Evolutionary conservation across 352 stramenopile species (phyloP).

Genomic region (Globisporangium alternatum): DNA sequence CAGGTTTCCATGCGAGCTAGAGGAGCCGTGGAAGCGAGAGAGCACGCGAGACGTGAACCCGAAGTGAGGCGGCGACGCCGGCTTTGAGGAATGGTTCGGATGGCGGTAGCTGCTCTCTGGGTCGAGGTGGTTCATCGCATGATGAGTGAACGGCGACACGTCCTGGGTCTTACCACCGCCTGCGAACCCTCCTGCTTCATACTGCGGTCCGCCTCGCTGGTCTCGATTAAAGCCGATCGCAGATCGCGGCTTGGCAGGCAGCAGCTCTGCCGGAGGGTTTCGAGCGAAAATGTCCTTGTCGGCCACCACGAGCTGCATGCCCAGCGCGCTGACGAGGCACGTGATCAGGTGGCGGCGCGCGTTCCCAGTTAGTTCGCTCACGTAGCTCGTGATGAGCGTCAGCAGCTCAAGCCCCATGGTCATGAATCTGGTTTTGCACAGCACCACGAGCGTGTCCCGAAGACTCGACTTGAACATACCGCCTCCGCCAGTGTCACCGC

Average conservation of each 20-base stretch:
- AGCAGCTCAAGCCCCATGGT: conserved; percentile 69
- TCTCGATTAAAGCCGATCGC: conserved; percentile 1
- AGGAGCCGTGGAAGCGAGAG: conserved; percentile 56
- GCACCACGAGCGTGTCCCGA: conserved; percentile 30
- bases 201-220: neutral
- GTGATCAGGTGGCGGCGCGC: conserved; percentile 55
- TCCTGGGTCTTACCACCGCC: neutral
- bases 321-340: conserved; percentile 58
- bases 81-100: conserved; percentile 6
- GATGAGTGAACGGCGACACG: neutral
- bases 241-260: conserved; percentile 7
- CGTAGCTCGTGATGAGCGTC: conserved; percentile 65
- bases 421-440: conserved; percentile 75
- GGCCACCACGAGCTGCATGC: conserved; percentile 45
- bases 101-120: conserved; percentile 1
- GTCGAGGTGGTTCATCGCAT: conserved; percentile 11
- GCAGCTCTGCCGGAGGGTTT: conserved; percentile 1
- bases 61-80: conserved; percentile 26
- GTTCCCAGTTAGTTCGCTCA: conserved; percentile 35
- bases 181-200: conserved; percentile 1
- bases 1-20: conserved; percentile 47
- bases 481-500: neutral
- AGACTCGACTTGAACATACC: conserved; percentile 25
- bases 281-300: conserved; percentile 49
- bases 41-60: conserved; percentile 74